Evolutionary conservation across 805 yeast species (phyloP).

Genomic region (Pichia kluyveri): DNA sequence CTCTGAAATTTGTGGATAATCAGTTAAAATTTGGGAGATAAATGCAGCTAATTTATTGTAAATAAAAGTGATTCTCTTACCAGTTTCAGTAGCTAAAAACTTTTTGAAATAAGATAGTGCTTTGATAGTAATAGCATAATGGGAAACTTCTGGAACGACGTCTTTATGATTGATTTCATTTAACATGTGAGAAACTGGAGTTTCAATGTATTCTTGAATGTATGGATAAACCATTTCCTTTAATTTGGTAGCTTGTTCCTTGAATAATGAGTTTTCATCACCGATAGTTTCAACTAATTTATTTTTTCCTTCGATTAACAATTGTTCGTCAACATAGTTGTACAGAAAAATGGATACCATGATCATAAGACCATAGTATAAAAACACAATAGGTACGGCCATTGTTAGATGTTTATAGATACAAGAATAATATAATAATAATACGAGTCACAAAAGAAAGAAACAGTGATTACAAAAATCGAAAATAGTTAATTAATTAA

Average conservation of each 20-base stretch:
- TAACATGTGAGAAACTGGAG: not conserved
- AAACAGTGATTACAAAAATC: not conserved
- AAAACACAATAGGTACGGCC: slow-evolving; percentile 1
- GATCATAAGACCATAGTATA: slow-evolving; percentile 4
- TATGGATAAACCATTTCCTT: not conserved
- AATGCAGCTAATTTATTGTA: not conserved
- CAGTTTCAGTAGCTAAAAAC: not conserved
- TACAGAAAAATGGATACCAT: slow-evolving; percentile 4
- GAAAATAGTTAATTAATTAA: too few relatives aligned
- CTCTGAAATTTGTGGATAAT: not conserved
- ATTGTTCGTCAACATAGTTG: not conserved
- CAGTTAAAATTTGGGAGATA: not conserved
- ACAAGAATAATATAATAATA: not conserved
- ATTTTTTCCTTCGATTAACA: slow-evolving; percentile 1
- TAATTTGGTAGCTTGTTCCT: not conserved
- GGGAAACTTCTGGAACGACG: not conserved
- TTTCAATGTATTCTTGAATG: not conserved
- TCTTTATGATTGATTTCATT: not conserved
- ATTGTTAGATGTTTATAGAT: not conserved
- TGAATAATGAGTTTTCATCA: not conserved
- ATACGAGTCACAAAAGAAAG: not conserved
- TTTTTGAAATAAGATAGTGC: not conserved
- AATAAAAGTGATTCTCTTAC: not conserved
- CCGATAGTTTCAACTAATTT: not conserved
- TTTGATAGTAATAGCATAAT: not conserved